Evolutionary conservation across 176 grass and related monocot genomes (phyloP), one percentile per base, ranked within the genome.

Genomic region (Thinopyrum elongatum): DNA sequence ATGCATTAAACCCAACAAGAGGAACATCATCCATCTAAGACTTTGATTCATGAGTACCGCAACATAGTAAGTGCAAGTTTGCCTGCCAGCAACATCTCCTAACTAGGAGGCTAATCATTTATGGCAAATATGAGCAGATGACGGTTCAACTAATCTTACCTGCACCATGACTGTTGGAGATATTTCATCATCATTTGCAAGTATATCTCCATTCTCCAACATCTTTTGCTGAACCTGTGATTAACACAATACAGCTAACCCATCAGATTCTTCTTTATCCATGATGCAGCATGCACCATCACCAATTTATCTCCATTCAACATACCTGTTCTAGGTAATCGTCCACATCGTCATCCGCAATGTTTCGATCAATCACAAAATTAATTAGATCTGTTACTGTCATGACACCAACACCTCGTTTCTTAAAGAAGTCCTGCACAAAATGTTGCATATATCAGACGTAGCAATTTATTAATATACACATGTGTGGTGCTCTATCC

Each of bases 371-470:
- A 80, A 96, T 82, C 26, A 99, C 94, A 87, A 99, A 96, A 91
- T 99, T 93, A 78, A 96, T 90, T 85, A 99, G 80, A 51, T 94
- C 88, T 16, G 65, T 85, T 70, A 96, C 94, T 61, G 90, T 69
- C 97, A 96, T 99, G 19, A 90, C 88, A 46, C 84, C 82, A 83
- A 99, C 92, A 83, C 92, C 97, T 80, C 88, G 64, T 68, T 93
- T 99, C 88, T 89, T 88, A 82, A 99, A 99, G 67, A 99, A 99
- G 69, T 99, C 92, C 94, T 96, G 86, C 49, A 53, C 16, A 53
- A 53, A 53, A 53, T 53, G 0, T 53, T 53, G 16, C 49, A 19
- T 53, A 19, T 53, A 53, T 53, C 16, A 53, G 49, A 53, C 6
- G 4, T 47, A 16, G 14, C 46, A 49, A 51, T 74, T 60, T 72